Evolutionary conservation across 805 yeast species (phyloP), one percentile per base, ranked within the genome.

Genomic region (Metschnikowia hibisci): DNA sequence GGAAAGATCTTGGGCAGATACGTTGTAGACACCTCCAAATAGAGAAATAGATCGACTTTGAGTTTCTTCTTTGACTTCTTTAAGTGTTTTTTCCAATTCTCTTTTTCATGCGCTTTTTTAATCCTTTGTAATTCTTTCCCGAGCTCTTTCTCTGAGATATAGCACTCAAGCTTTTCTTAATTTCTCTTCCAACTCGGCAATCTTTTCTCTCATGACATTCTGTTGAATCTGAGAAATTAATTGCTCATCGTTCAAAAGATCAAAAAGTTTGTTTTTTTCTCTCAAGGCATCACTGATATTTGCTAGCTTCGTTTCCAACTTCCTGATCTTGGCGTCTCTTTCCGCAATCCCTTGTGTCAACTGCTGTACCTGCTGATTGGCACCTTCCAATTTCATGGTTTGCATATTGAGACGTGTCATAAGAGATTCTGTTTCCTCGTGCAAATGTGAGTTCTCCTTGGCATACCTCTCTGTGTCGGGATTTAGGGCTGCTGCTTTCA

Each of bases 191-290:
- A 81, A 54, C 65, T 61, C 56, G 2, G 52, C 54, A 6, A 73
- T 60, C 63, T 66, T 55, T 2, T 60, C 63, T 13, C 52, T 61
- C 41, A 76, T 53, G 22, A 79, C 69, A 45, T 76, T 77, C 28
- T 68, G 66, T 55, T 83, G 89, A 32, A 87, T 80, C 52, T 75
- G 77, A 27, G 66, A 54, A 41, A 78, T 76, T 46, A 86, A 66
- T 23, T 82, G 66, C 54, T 86, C 93, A 55, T 87, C 90, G 46
- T 82, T 82, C 33, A 82, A 60, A 26, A 73, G 64, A 46, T 79
- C 85, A 14, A 81, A 72, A 4, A 81, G 73, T 50, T 74, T 74
- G 41, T 80, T 73, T 59, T 80, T 81, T 47, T 69, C 74, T n/a
- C 49, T 48, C 4, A 70, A 47, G 36, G 66, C 71, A 32, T 57